phyloP scores from a whole-genome alignment of 2,329 filamentous ascomycete genomes.

The Fusarium agapanthi region DNA sequence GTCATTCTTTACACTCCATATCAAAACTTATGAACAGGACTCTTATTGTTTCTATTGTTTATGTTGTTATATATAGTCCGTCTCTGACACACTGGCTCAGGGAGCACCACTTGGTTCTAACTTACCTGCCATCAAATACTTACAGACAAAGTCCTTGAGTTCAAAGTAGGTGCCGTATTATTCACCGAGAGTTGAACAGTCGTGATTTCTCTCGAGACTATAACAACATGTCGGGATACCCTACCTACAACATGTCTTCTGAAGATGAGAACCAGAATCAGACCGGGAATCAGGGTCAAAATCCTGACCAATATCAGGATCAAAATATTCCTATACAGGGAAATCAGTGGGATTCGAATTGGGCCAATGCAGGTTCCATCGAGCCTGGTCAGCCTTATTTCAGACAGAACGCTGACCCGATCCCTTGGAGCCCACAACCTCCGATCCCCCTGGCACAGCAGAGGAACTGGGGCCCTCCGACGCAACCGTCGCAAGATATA shows the following conservation, averaged over 20 bases:
- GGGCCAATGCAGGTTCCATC: background rate
- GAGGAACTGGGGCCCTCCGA: background rate
- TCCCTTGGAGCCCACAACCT: background rate
- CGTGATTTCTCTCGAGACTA: background rate
- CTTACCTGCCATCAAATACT: background rate
- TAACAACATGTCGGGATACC: background rate
- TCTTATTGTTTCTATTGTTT: background rate
- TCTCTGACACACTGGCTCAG: background rate
- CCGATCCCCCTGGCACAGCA: background rate
- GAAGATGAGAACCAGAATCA: background rate
- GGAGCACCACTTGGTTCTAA: background rate
- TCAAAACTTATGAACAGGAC: background rate
- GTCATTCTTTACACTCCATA: background rate
- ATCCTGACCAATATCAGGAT: background rate
- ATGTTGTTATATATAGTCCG: background rate
- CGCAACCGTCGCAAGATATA: background rate
- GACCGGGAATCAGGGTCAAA: background rate
- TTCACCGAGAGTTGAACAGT: background rate
- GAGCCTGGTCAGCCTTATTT: background rate
- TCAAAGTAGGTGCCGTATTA: background rate
- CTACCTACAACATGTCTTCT: no score
- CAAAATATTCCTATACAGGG: background rate
- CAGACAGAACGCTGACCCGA: background rate
- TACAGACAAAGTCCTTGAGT: background rate
- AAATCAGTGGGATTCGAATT: background rate